Base-by-base conservation (phyloP, 2,329 filamentous ascomycete species). In the Amesomyces nigricolor region DNA sequence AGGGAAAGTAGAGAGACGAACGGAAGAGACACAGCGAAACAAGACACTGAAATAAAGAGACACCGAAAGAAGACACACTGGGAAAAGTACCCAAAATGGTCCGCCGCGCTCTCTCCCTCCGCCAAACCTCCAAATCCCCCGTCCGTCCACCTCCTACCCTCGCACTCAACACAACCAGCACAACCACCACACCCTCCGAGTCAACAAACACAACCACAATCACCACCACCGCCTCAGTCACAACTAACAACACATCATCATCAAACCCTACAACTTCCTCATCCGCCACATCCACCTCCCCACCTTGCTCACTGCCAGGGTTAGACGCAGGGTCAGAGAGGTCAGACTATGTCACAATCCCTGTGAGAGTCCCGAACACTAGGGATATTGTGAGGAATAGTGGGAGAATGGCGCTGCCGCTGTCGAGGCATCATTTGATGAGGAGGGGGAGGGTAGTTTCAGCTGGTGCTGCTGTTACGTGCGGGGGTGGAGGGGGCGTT, bases 101-200 rank as follows among this genome's bases (percentile, higher is more conserved):
- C 37, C 55, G 32, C 14, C 55, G 47, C 42, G 55, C 55, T 17
- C 55, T 57, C 13, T 39, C 26, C 51, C 55, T 44, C 30, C 43
- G 55, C 30, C 43, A 51, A 3, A 26, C 32, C 26, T 7, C 32
- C 37, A 46, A 22, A 6, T 26, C 4, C 6, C 22, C 22, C 22
- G 6, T 26, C 17, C 17, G 17, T 19, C 17, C 2, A 19, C 30
- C 40, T 8, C 32, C 38, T 29, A 16, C 16, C 30, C 40, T 51
- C 17, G 11, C 26, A 11, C 7, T 51, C 38, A 14, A 32, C 48
- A 35, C 29, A 14, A n/a, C 14, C 47, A 26, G 22, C 22, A n/a
- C 37, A 14, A 16, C 47, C 14, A 11, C 40, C 14, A 32, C 44
- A 39, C 10, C n/a, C 45, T 46, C 39, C 14, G 38, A 6, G 40